phyloP scores from a whole-genome alignment of 305 asterid species.

The Rubia tinctorum region DNA sequence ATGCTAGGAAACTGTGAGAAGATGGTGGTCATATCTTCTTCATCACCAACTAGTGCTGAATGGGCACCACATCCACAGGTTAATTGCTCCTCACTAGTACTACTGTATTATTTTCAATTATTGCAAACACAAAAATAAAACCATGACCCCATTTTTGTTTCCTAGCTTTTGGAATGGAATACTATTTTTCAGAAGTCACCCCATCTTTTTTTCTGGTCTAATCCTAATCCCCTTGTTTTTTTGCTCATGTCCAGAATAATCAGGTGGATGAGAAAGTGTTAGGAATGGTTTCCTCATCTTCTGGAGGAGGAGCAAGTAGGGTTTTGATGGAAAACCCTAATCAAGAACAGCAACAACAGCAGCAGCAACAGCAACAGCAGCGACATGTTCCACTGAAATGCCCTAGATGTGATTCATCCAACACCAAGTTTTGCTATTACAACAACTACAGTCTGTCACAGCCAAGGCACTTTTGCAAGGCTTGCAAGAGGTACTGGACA shows the following conservation, averaged over 20 bases:
- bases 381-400: constrained; percentile 33
- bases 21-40: constrained; percentile 40
- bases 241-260: constrained; percentile 20
- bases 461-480: constrained; percentile 55
- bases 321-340: constrained; percentile 35
- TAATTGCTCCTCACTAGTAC: constrained; percentile 9
- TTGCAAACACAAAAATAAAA: constrained; percentile 26
- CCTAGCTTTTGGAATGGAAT: constrained; percentile 76
- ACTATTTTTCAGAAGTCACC: constrained; percentile 31
- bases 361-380: constrained; percentile 18
- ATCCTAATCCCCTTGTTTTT: constrained; percentile 16
- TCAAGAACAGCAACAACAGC: constrained; percentile 24
- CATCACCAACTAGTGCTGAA: constrained; percentile 32
- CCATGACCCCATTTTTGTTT: constrained; percentile 66
- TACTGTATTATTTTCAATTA: constrained; percentile 42
- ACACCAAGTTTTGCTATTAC: constrained; percentile 53
- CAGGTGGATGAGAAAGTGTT: constrained; percentile 32
- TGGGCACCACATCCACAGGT: constrained; percentile 52
- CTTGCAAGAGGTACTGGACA: constrained; percentile 58
- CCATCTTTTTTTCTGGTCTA: constrained; percentile 13
- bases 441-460: constrained; percentile 58
- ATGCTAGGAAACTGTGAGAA: constrained; percentile 47
- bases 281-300: constrained; percentile 30
- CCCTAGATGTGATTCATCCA: constrained; percentile 53
- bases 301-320: constrained; percentile 5